Conservation (phyloP, 805 yeast species). For the Candida maris region DNA sequence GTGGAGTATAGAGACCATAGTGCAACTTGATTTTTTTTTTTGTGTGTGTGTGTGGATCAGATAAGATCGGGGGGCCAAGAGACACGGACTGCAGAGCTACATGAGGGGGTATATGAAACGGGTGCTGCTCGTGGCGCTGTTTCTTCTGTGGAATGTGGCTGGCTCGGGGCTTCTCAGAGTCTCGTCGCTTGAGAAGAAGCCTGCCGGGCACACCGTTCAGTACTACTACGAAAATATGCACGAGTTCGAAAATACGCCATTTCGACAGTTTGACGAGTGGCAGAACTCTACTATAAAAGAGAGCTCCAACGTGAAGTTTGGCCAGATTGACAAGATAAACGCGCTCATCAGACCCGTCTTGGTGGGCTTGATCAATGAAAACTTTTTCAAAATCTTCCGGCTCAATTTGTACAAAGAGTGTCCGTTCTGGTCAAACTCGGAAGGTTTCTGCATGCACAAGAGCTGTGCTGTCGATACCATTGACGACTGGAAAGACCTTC, state of each 20-base stretch:
- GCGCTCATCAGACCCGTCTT: conserved; percentile 51
- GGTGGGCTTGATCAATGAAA: conserved; percentile 57
- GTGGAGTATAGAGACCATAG: too few species aligned
- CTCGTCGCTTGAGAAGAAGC: conserved; percentile 23
- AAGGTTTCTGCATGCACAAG: conserved; percentile 79
- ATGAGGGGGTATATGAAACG: too few species aligned
- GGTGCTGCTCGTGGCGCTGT: conserved; percentile 2
- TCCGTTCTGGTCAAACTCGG: conserved; percentile 77
- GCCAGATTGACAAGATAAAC: conserved; percentile 52
- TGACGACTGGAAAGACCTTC: conserved; percentile 66
- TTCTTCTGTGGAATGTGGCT: conserved; percentile 1
- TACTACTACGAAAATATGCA: conserved; percentile 26
- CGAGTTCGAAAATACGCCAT: conserved; percentile 32
- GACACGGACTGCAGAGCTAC: too few species aligned
- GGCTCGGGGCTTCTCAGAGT: conserved; percentile 14
- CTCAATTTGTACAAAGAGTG: conserved; percentile 79
- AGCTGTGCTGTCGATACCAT: conserved; percentile 88
- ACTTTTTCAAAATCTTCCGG: conserved; percentile 85
- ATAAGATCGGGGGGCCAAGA: neutral
- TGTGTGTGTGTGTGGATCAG: too few species aligned
- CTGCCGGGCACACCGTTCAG: conserved; percentile 22
- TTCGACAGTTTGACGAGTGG: conserved; percentile 22
- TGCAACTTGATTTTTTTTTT: too few species aligned
- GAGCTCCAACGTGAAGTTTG: conserved; percentile 32
- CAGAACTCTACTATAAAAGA: conserved; percentile 23